Base-by-base conservation (phyloP, 1,284 basidiomycete species). In the Papiliotrema terrestris region DNA sequence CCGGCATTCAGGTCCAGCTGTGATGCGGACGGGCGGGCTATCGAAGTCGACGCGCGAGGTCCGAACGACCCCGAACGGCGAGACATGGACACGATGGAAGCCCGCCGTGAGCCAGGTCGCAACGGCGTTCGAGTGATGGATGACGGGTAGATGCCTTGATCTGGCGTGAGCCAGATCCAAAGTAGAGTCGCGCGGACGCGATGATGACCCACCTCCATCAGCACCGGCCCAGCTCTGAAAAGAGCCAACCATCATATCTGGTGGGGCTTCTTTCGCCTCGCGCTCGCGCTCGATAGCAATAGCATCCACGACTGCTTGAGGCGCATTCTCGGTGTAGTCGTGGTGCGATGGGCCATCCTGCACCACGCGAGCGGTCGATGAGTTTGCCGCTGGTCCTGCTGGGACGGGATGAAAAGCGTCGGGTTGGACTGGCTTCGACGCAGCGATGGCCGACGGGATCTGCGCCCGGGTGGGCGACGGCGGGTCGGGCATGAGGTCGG, bases 251-350 rank as follows among this genome's bases (percentile, higher is more conserved):
- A 71, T 69, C 59, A 68, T 60, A 38, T 69, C 67, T n/a, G 61
- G 60, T 11, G 67, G 62, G 8, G 61, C 67, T 46, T 69, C 66
- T 41, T 64, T 62, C 35, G 62, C 60, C 52, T 67, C 63, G 50
- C 61, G 57, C 32, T 62, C 67, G 20, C 66, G 45, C 48, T 67
- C 66, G 5, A 65, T 68, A 8, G 66, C 66, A 25, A 71, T 65
- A 20, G 66, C 67, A 52, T 69, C 66, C 3, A 71, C 60, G 13
- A 64, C 66, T 1, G 61, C 66, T 39, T 68, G 67, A 5, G 67
- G 63, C 17, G 69, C 69, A 51, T 69, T 68, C 55, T 71, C 69
- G 3, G 69, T 71, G 51, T 71, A 71, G 45, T 71, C 69, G 45
- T 69, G 57, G 2, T 52, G 42, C 4, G 65, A 63, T 4, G 57